These are phyloP conservation scores for Colletotrichum cordylinicola DNA, from an alignment of 2,329 filamentous ascomycete species.

Conservation along the genomic window DNA sequence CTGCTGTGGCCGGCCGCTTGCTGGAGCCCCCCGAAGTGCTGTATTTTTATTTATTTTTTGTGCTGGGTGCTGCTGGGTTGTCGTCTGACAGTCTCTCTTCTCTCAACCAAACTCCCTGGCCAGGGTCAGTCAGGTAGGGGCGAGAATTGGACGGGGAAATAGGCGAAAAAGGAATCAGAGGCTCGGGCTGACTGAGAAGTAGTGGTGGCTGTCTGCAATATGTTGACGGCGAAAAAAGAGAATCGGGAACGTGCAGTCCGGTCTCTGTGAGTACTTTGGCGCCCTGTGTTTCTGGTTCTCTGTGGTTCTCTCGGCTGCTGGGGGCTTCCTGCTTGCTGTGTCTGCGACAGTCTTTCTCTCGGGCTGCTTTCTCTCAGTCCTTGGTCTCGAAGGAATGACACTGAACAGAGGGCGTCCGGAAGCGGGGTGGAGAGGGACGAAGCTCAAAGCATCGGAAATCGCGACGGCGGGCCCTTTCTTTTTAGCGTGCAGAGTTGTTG, in stretches of 20 bases:
- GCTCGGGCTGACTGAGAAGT: not conserved
- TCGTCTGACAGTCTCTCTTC: conserved; percentile 4
- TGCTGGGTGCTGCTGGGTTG: conserved; percentile 4
- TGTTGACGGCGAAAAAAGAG: not conserved
- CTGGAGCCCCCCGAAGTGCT: not conserved
- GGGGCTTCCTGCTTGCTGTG: not conserved
- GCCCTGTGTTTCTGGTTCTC: not conserved
- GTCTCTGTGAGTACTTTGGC: not conserved
- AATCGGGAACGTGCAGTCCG: not conserved
- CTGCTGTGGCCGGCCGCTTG: conserved; percentile 6
- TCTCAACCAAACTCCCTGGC: not conserved
- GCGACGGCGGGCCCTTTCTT: conserved; percentile 21
- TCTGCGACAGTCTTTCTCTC: not conserved
- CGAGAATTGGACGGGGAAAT: not conserved
- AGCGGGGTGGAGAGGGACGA: conserved; percentile 20
- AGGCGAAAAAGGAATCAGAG: not conserved
- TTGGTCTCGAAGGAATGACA: not conserved
- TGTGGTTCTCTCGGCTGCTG: not conserved
- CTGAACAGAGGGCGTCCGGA: conserved; percentile 10
- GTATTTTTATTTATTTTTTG: not conserved
- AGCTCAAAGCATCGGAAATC: conserved; percentile 18
- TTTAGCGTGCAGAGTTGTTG: conserved; percentile 20
- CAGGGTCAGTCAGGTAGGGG: not conserved
- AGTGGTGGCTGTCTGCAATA: not conserved
- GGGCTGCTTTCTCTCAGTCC: not conserved